Evolutionary conservation across 192 early-diverging fungal species (phyloP), one percentile per base, ranked within the genome.

Genomic region (Coemansia sp.): DNA sequence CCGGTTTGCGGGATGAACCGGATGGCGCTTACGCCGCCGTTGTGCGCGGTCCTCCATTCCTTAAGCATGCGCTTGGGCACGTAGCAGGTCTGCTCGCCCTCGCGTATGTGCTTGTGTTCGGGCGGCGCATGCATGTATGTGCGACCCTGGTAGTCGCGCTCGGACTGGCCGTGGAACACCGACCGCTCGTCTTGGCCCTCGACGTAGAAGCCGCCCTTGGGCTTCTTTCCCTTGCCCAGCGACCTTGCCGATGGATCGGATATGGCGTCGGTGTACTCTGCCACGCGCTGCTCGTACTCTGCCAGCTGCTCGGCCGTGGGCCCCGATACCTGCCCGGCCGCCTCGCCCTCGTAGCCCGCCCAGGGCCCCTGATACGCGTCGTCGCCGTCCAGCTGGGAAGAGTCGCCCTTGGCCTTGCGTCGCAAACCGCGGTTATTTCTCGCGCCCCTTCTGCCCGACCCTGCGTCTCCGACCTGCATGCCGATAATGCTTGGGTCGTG

Each of bases 91-190:
- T 90, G 83, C 35, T 71, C 65, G 25, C 93, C 22, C 50, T 52
- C 50, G 7, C 2, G 79, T 54, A 71, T 88, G 56, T 94, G 72
- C 77, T 96, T 88, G 58, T 94, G 71, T 74, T 97, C 95, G 45
- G 81, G 79, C n/a, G 97, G 97, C 0, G 93, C 87, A 67, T 93
- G 91, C 91, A 99, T 95, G 65, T 98, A 99, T 7, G 95, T 95
- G 48, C 97, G 74, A 23, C 95, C 95, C 64, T 92, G 83, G 80
- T 97, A 98, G 77, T 99, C 95, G 30, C 74, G 81, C 72, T 93
- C 90, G 0, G 85, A 60, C 70, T 88, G 88, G 30, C 93, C 95
- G 68, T 99, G 95, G 75, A 97, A 95, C 19, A 71, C 81, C 1
- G 92, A 88, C 54, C 79, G 89, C 74, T 99, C 97, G 6, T 78